These are phyloP conservation scores for Neofusicoccum ribis DNA, from an alignment of 2,329 filamentous ascomycete genomes.

Conservation along the genomic window DNA sequence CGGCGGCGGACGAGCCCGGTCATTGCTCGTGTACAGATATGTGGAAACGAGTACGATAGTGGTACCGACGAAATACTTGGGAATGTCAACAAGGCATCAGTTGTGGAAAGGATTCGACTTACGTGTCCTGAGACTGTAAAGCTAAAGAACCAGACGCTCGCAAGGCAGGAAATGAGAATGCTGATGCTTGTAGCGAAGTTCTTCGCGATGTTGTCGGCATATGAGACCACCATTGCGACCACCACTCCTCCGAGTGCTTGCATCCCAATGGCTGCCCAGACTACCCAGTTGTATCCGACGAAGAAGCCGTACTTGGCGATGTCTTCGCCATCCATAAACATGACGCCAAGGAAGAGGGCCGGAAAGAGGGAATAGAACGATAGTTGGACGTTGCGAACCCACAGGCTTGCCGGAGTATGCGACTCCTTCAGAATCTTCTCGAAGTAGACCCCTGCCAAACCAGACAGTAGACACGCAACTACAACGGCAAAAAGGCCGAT, in stretches of 20 bases:
- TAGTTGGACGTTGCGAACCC: conserved; percentile 93
- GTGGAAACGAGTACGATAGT: conserved; percentile 76
- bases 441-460: conserved; percentile 81
- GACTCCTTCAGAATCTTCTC: conserved; percentile 91
- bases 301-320: conserved; percentile 89
- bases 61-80: conserved; percentile 79
- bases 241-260: conserved; percentile 84
- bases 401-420: conserved; percentile 73
- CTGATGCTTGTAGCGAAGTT: conserved; percentile 93
- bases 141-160: conserved; percentile 83
- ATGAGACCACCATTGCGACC: conserved; percentile 78
- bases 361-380: conserved; percentile 94
- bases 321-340: conserved; percentile 82
- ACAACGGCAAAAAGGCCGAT: conserved; percentile 78
- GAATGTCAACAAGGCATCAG: conserved; percentile 20
- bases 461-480: conserved; percentile 75
- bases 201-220: conserved; percentile 87
- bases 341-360: conserved; percentile 79
- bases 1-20: conserved; percentile 59
- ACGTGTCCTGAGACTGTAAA: conserved; percentile 68
- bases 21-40: conserved; percentile 76
- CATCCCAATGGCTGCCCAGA: conserved; percentile 80
- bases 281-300: conserved; percentile 87
- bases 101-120: conserved; percentile 43
- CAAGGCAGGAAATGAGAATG: conserved; percentile 82